Evolutionary conservation across 441 rosid species (phyloP).

Genomic region (Theobroma grandiflorum): DNA sequence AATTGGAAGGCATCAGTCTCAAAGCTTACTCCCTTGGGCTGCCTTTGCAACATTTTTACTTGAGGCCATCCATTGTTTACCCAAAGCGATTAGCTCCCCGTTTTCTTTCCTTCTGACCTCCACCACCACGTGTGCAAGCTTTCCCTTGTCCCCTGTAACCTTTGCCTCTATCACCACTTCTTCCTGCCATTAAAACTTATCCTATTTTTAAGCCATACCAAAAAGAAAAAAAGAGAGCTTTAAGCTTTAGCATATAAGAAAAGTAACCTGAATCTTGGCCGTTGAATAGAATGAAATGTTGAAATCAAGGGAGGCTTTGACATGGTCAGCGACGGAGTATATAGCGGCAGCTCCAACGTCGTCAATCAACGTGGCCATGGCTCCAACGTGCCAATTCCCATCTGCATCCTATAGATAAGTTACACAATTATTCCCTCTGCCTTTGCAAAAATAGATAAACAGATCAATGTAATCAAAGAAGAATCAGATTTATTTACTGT

Average conservation of each 20-base stretch:
- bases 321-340: slow-evolving; percentile 42
- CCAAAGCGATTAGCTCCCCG: slow-evolving; percentile 60
- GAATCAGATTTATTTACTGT: slow-evolving; percentile 32
- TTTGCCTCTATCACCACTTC: slow-evolving; percentile 66
- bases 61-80: slow-evolving; percentile 66
- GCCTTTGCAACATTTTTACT: slow-evolving; percentile 4
- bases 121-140: slow-evolving; percentile 49
- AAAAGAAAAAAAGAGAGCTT: neutral
- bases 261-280: slow-evolving; percentile 54
- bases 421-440: neutral
- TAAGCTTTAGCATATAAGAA: neutral
- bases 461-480: neutral
- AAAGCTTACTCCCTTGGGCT: slow-evolving; percentile 51
- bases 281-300: slow-evolving; percentile 55
- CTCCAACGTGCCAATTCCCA: slow-evolving; percentile 68
- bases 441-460: neutral
- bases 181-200: slow-evolving; percentile 47
- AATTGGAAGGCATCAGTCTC: slow-evolving; percentile 17
- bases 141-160: slow-evolving; percentile 55
- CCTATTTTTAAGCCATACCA: neutral
- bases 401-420: slow-evolving; percentile 45
- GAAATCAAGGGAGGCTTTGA: slow-evolving; percentile 58
- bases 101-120: slow-evolving; percentile 51
- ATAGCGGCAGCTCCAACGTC: slow-evolving; percentile 51
- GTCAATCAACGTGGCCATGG: slow-evolving; percentile 60